Evolutionary conservation across 768 basidiomycete species (phyloP), one percentile per base, ranked within the genome.

Genomic region (Suillus variegatus): DNA sequence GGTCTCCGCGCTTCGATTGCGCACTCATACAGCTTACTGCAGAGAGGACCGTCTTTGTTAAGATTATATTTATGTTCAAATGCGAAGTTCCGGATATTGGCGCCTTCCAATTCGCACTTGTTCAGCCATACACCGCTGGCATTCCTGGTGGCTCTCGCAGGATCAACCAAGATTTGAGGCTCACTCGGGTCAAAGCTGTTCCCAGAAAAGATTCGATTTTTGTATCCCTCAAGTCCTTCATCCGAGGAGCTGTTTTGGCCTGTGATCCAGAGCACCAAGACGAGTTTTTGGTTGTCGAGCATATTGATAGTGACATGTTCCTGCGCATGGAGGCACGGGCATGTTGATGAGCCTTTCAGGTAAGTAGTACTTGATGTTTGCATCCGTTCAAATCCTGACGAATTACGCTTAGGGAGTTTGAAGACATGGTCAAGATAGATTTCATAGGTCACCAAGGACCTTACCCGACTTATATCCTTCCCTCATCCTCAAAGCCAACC

Each of bases 271-370:
- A 64, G 7, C 55, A 43, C 9, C 25, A 38, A 46, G 70, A 66
- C 0, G 73, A 77, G 43, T 75, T 28, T 40, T 54, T 77, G 3
- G 67, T 79, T 9, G 58, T 74, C 13, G 73, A 80, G 58, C 40
- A 69, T 28, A 28, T 75, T 44, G 79, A 79, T 68, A 46, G 62
- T 7, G 74, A 79, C 61, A 74, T 76, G 75, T 76, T 74, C 41
- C 57, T 66, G 4, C 13, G 52, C 18, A 64, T 64, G 55, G 14
- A 38, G 51, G 28, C 28, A 28, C 3, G 28, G 28, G 28, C 28
- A 28, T 28, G 14, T 25, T 25, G 25, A 25, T 25, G 25, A 25
- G 25, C 25, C 25, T 25, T 25, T 25, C 25, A 25, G 25, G 25
- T 25, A 25, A 25, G 25, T 25, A 25, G 25, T 25, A 25, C 25